phyloP scores from a whole-genome alignment of 139 green algal species.

The Chlorella sp. region DNA sequence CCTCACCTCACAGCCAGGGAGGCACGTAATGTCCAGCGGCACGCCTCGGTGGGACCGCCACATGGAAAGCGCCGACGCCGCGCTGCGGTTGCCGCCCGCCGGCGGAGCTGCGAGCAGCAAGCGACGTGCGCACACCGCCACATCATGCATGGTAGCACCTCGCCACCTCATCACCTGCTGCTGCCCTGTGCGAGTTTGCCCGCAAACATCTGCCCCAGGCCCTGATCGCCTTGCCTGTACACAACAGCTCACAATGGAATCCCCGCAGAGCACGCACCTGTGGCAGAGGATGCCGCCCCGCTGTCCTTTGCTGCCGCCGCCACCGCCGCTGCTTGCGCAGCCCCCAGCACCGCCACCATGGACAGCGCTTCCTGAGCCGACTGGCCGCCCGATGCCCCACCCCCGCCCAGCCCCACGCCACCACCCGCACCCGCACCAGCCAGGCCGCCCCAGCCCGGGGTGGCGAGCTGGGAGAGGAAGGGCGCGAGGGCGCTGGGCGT shows the following conservation, averaged over 20 bases:
- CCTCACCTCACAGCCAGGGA: constrained; percentile 57
- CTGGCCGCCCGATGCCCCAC: too few species aligned
- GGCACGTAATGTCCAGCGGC: constrained; percentile 61
- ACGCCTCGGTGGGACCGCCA: constrained; percentile 57
- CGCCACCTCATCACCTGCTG: neutral
- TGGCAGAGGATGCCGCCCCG: neutral
- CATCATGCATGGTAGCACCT: neutral
- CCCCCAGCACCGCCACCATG: too few species aligned
- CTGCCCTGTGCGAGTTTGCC: neutral
- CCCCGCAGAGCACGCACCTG: neutral
- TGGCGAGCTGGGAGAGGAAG: too few species aligned
- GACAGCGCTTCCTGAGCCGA: too few species aligned
- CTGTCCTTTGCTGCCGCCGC: neutral
- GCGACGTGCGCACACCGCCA: too few species aligned
- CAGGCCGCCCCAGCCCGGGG: too few species aligned
- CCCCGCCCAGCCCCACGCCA: too few species aligned
- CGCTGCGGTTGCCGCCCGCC: constrained; percentile 3
- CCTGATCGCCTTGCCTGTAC: neutral
- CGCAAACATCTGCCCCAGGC: neutral
- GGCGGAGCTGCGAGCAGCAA: constrained; percentile 6
- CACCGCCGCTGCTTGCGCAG: neutral
- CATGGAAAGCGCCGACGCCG: constrained; percentile 21
- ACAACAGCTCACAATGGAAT: neutral
- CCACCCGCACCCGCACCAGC: neutral
- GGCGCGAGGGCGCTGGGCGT: too few species aligned